A percentile compares a stretch with the other conserved stretches of the same genome.
Conservation (phyloP, 139 green algal genomes). For the Closterium sp. region DNA sequence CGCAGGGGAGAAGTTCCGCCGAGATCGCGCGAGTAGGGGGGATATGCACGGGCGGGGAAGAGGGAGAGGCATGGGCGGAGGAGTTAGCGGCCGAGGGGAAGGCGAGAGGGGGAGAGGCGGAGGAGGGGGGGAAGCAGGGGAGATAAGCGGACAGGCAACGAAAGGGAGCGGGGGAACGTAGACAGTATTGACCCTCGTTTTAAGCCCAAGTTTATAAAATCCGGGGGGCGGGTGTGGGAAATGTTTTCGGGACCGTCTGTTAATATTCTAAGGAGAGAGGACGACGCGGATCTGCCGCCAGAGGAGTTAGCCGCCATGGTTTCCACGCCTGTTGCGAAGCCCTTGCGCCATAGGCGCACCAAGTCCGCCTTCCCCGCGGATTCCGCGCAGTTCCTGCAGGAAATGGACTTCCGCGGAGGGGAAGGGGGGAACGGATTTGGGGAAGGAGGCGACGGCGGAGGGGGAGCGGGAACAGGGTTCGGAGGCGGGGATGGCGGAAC, state of each 20-base stretch:
- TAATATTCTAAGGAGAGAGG: background rate
- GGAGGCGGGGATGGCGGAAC: too few relatives aligned
- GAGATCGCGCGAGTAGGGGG: too few relatives aligned
- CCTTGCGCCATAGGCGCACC: background rate
- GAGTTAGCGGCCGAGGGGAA: background rate
- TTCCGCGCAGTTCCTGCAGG: background rate
- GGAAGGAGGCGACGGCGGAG: background rate
- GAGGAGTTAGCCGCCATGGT: background rate
- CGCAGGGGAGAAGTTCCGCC: background rate
- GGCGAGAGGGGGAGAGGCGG: background rate
- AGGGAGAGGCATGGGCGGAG: background rate
- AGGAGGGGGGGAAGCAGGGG: background rate
- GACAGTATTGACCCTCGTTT: background rate
- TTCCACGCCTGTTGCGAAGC: background rate
- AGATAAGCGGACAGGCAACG: background rate
- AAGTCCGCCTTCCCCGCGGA: background rate
- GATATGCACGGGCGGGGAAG: background rate
- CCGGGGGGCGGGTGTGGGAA: background rate
- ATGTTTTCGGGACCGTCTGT: background rate
- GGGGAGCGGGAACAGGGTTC: background rate
- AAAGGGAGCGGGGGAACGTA: background rate
- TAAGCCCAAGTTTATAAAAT: slow-evolving; percentile 5
- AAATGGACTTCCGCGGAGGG: background rate
- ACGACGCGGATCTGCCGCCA: background rate
- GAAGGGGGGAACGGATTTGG: background rate